Conservation (phyloP, 257 asterid species). For the Solanum sitiens region DNA sequence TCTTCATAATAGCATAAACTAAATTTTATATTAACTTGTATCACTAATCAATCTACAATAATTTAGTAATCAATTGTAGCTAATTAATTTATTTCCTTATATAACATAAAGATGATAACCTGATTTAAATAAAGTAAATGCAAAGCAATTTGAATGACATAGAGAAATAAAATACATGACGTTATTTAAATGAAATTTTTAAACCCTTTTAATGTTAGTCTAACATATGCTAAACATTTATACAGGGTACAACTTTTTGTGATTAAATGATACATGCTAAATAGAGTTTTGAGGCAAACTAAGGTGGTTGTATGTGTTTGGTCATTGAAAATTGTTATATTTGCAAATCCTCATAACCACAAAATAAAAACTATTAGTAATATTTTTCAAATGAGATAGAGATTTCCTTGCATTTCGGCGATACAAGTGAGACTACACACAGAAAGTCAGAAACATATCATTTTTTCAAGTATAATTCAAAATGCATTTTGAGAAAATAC, state of each 20-base stretch:
- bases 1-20: too few relatives aligned
- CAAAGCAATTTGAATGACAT: neutral
- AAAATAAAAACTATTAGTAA: neutral
- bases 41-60: neutral
- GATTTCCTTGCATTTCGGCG: neutral
- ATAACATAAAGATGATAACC: neutral
- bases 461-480: neutral
- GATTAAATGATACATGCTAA: neutral
- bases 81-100: neutral
- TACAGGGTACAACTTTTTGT: neutral
- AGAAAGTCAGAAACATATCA: neutral
- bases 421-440: neutral
- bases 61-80: neutral
- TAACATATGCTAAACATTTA: neutral
- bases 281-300: neutral
- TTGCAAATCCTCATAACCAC: neutral
- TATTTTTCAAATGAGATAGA: neutral
- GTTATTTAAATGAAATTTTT: too few relatives aligned
- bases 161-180: too few relatives aligned
- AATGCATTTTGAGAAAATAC: neutral
- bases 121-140: neutral
- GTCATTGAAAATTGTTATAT: neutral
- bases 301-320: neutral
- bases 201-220: too few relatives aligned
- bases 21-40: neutral